Base-by-base conservation (phyloP, 2,329 filamentous ascomycete species). In the Paraphoma chrysanthemicola region DNA sequence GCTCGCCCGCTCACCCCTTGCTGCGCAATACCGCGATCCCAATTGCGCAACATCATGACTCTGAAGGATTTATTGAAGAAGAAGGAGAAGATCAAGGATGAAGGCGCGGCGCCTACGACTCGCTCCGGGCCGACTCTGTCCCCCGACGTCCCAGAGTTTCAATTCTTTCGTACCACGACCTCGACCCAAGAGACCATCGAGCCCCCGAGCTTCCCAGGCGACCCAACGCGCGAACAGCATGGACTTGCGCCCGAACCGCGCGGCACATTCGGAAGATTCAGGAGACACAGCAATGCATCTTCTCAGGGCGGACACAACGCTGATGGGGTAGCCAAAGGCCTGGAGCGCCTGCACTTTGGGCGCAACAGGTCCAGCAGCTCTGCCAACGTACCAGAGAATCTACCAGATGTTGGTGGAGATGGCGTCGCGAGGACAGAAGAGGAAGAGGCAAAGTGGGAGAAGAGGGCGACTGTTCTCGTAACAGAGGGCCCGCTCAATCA, bases 391-490 rank as follows among this genome's bases (percentile, higher is more conserved):
- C 94, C 95, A 1, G 78, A 84, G 51, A 85, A 96, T 78, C 83
- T 98, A 50, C 93, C 93, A 18, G 88, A 89, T 59, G 92, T 97
- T 54, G 79, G 83, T 64, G 79, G 83, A 66, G 74, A 70, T 28
- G 70, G 66, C 1, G 75, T 77, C 23, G 75, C 74, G 49, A 61
- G 70, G 75, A 79, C 63, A 73, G 78, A 61, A 78, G 81, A 68
- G 75, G 79, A 62, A 72, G 79, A 54, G 81, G 86, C 87, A 56
- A 85, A 90, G 78, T 99, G 95, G 95, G 95, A 98, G 83, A 89
- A 91, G 80, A 85, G 94, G 57, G 95, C 95, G 29, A 97, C 93
- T n/a, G 86, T 96, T 57, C 81, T 98, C 63, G 94, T 92, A 31
- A 86, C 85, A 65, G 83, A 76, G 57, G 81, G 82, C n/a, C 79